Conservation (phyloP, 495 filamentous ascomycete genomes). For the Bacidia gigantensis region DNA sequence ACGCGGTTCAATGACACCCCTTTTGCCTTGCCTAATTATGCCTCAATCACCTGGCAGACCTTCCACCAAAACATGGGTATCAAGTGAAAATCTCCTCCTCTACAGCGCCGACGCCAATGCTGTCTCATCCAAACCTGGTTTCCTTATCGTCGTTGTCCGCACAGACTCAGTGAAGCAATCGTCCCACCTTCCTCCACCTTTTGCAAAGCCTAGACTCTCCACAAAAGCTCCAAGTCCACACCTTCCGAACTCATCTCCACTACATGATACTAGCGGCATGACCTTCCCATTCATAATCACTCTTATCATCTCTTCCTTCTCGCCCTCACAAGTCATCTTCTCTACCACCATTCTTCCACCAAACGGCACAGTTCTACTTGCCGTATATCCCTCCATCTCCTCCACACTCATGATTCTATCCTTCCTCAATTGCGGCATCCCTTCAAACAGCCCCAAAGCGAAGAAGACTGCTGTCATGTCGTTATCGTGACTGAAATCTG, state of each 20-base stretch:
- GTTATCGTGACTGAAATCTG: slow-evolving; percentile 84
- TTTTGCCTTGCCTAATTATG: no score
- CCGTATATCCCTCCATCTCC: slow-evolving; percentile 44
- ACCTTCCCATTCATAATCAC: slow-evolving; percentile 75
- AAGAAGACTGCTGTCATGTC: slow-evolving; percentile 59
- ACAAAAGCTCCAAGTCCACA: slow-evolving; percentile 55
- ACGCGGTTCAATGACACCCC: no score
- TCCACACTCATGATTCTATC: slow-evolving; percentile 31
- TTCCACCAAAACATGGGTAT: no score
- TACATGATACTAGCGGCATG: slow-evolving; percentile 52
- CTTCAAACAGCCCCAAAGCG: slow-evolving; percentile 61
- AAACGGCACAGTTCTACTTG: slow-evolving; percentile 69
- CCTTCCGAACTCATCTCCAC: slow-evolving; percentile 48
- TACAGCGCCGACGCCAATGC: no score
- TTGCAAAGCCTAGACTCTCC: slow-evolving; percentile 55
- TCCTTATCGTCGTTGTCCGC: no score
- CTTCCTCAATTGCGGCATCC: slow-evolving; percentile 33
- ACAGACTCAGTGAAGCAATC: no score
- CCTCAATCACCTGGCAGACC: no score
- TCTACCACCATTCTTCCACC: slow-evolving; percentile 65
- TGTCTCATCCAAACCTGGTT: no score
- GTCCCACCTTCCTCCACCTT: slow-evolving; percentile 54
- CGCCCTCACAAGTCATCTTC: slow-evolving; percentile 56
- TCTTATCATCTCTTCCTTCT: slow-evolving; percentile 47
- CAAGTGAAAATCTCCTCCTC: no score